Base-by-base conservation (phyloP, 2,329 filamentous ascomycete species). In the Clarireedia hainanense region DNA sequence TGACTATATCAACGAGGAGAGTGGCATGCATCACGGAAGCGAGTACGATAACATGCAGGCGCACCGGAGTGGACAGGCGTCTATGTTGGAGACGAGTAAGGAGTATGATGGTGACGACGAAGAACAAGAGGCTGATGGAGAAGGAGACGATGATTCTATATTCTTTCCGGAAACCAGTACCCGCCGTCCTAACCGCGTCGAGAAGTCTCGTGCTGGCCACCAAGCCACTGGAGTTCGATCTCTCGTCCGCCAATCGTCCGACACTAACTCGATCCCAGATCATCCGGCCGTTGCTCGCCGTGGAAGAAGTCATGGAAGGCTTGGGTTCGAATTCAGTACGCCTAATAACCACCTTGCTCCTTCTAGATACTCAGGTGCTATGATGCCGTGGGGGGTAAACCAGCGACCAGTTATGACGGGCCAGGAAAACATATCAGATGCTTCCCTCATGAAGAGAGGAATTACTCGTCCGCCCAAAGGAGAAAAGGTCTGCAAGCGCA, bases 361-460 rank as follows among this genome's bases (percentile, higher is more conserved):
- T 17, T 65, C 63, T 10, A 52, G 64, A 17, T 65, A 60, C 17
- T 59, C 62, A 30, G 65, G 65, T 27, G 59, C 36, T 20, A 24
- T 36, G 17, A 59, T 59, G 37, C 58, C 56, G 45, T 66, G 63
- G 60, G 57, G 57, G 14, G 20, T 59, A 3, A 63, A 64, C 30
- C 57, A 56, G 42, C 50, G 57, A 4, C 64, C 64, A 9, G 15
- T 47, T 1, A 46, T 60, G 15, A 57, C 64, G 15, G 42, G 47
- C 4, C 58, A 61, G 36, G 48, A 49, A 1, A 48, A 52, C 2
- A 57, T 65, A 6, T 60, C 61, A 2, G 62, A 67, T 43, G 65
- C 64, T 17, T 50, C 58, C 20, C 55, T 66, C 5, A 20, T 58
- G n/a, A 68, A 68, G 59, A 60, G 63, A 27, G 59, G 59, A 15